Evolutionary conservation across 139 green algal genomes (phyloP).

Genomic region (Bryopsis sp.): DNA sequence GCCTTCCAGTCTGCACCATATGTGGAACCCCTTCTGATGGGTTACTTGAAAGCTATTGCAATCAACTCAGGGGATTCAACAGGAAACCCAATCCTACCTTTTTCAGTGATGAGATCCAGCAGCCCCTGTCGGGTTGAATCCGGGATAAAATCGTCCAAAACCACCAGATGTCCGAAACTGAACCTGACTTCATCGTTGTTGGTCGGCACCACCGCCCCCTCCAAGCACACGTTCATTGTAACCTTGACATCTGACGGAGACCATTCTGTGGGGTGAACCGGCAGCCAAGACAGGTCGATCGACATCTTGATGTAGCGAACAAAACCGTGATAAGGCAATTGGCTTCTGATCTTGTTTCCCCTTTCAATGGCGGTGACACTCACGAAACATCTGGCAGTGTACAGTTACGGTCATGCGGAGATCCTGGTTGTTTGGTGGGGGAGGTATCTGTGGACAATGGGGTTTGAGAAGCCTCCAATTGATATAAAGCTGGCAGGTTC

Average conservation of each 20-base stretch:
- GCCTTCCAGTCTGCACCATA: neutral
- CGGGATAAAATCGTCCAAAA: conserved; percentile 19
- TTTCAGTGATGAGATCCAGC: neutral
- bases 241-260: conserved; percentile 10
- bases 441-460: no score
- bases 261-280: conserved; percentile 2
- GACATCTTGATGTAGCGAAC: no score
- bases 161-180: conserved; percentile 19
- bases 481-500: no score
- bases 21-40: no score
- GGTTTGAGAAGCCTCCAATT: no score
- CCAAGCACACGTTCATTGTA: conserved; percentile 47
- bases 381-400: no score
- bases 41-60: conserved; percentile 17
- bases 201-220: conserved; percentile 61
- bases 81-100: neutral
- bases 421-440: no score
- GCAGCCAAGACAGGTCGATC: no score
- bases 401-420: no score
- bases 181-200: conserved; percentile 17
- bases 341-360: no score
- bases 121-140: neutral
- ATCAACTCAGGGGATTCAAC: neutral
- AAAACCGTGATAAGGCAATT: no score
- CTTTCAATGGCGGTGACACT: no score